Conservation (phyloP, 1,139 yeast genomes). For the Wickerhamomyces sp. region DNA sequence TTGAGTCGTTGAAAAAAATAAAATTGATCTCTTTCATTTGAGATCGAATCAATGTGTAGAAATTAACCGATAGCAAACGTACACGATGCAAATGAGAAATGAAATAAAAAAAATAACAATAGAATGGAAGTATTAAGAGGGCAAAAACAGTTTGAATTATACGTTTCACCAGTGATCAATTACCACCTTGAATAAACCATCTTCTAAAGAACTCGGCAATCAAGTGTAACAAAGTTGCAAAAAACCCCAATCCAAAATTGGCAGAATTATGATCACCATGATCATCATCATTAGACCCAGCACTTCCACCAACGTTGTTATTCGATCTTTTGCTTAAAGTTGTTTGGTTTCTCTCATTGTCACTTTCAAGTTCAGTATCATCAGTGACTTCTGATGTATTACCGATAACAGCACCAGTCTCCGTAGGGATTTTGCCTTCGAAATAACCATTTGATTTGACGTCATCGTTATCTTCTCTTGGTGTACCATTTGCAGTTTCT, state of each 20-base stretch:
- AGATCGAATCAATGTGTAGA: too few relatives aligned
- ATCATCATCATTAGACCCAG: background rate
- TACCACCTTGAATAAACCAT: slow-evolving; percentile 16
- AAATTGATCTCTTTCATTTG: too few relatives aligned
- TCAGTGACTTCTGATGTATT: background rate
- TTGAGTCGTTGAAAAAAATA: too few relatives aligned
- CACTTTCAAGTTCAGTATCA: background rate
- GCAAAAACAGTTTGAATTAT: too few relatives aligned
- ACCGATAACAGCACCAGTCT: background rate
- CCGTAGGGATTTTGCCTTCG: background rate
- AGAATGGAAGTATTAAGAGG: too few relatives aligned
- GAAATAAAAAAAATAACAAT: too few relatives aligned
- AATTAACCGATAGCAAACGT: too few relatives aligned
- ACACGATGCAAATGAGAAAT: too few relatives aligned
- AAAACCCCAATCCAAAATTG: slow-evolving; percentile 14
- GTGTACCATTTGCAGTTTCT: slow-evolving; percentile 3
- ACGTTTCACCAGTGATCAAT: too few relatives aligned
- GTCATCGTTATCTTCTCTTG: background rate
- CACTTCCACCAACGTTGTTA: background rate
- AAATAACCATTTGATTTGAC: slow-evolving; percentile 1
- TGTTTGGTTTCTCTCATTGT: background rate
- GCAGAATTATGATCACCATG: background rate
- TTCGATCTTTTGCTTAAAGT: background rate
- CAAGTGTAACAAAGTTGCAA: slow-evolving; percentile 14
- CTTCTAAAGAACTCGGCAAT: slow-evolving; percentile 19